Evolutionary conservation across 2,329 filamentous ascomycete species (phyloP), one percentile per base, ranked within the genome.

Genomic region (Thermochaetoides dissita): DNA sequence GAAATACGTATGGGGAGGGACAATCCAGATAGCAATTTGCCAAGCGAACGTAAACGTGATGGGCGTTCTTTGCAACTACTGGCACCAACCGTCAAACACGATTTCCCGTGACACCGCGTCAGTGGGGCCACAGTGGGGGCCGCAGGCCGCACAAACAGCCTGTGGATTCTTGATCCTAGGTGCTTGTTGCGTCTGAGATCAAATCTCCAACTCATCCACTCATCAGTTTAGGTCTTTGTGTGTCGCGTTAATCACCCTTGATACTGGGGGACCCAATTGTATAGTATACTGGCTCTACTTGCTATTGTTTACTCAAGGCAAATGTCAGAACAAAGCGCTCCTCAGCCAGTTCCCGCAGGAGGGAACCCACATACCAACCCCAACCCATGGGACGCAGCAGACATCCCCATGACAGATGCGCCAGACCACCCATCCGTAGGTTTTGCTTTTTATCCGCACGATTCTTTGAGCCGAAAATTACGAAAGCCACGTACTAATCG

Each of bases 21-120:
- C 17, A 5, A 24, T 24, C 5, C 17, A 5, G 17, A 5, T 24
- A 24, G 17, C 5, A 5, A 5, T 24, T 24, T 24, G 17, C 17
- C 17, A 24, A 24, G 17, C 5, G 17, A 24, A 5, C 17, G 17
- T 24, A 24, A 24, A 24, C 17, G 17, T 24, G 17, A 24, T 24
- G 17, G 17, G 17, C 5, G 17, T 24, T 24, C 17, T n/a, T n/a
- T n/a, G n/a, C n/a, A n/a, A n/a, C n/a, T n/a, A 33, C 37, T 11
- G 6, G 7, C 10, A 30, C 31, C 7, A 2, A 9, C 6, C 11
- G n/a, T 35, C 34, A 7, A 31, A 49, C 51, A 42, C 52, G 51
- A 41, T 28, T 28, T 48, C 52, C 42, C 52, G 52, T 54, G 52
- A 53, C 46, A 37, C 9, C 47, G 52, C 34, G 51, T 43, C 8